Conservation (phyloP, 169 alveolate genomes). For the Perkinsus marinus region DNA sequence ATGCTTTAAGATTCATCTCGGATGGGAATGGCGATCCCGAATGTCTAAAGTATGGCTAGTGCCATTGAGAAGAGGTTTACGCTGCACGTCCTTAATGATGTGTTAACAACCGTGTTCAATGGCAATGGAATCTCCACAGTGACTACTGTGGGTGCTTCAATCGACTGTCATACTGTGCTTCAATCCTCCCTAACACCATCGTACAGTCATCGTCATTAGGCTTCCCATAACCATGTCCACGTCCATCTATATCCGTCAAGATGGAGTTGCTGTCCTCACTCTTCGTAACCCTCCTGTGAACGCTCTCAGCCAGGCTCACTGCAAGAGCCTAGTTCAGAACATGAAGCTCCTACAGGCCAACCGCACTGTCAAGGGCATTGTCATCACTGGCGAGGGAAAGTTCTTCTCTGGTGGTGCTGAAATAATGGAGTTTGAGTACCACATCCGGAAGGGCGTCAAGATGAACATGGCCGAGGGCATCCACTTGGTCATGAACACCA, state of each 20-base stretch:
- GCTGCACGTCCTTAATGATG: too few species aligned
- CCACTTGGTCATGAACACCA: neutral
- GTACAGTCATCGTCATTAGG: neutral
- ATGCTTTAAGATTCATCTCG: neutral
- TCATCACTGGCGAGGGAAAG: constrained; percentile 2
- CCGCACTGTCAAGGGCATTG: constrained; percentile 1
- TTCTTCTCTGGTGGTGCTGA: constrained; percentile 3
- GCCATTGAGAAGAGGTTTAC: too few species aligned
- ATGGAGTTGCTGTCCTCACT: constrained; percentile 4
- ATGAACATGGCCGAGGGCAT: neutral
- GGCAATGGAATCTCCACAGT: too few species aligned
- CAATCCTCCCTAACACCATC: neutral
- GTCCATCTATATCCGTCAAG: neutral
- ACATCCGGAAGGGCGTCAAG: neutral
- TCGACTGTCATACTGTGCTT: neutral
- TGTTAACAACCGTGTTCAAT: too few species aligned
- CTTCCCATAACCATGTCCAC: neutral
- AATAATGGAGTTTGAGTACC: constrained; percentile 4
- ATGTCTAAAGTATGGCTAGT: too few species aligned
- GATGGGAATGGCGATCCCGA: too few species aligned
- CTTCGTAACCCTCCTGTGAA: constrained; percentile 5
- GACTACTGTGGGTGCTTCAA: neutral
- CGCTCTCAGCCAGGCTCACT: neutral
- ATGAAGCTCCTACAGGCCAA: neutral
- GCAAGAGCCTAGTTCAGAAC: neutral